These are phyloP conservation scores for Cucumis sativus DNA, from an alignment of 306 rosid genomes.

Conservation along the genomic window DNA sequence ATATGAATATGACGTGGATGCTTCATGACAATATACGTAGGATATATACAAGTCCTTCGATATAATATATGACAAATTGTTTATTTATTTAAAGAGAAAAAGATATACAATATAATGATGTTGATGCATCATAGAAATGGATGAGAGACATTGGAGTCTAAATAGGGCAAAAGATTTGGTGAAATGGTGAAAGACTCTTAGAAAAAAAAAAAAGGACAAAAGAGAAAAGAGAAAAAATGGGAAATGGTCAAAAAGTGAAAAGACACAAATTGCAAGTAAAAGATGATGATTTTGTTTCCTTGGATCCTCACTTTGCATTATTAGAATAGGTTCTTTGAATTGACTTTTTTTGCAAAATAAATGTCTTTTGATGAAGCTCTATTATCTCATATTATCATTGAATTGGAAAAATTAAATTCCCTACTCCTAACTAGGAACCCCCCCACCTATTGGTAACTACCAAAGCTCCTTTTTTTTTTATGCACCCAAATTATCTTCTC, in stretches of 20 bases:
- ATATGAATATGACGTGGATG: not conserved
- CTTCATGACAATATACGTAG: not conserved
- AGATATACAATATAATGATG: not conserved
- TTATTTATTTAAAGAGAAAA: not conserved
- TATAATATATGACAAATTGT: too few species aligned
- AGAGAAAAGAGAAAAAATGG: not conserved
- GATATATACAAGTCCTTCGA: not conserved
- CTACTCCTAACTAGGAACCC: not conserved
- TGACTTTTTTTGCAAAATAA: conserved; percentile 13
- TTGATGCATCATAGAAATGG: not conserved
- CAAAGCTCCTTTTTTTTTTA: not conserved
- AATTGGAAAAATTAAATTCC: not conserved
- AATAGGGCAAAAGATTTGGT: not conserved
- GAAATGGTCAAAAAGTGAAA: conserved; percentile 9
- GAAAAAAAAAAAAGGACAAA: not conserved
- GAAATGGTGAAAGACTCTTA: not conserved
- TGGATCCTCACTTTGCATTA: conserved; percentile 30
- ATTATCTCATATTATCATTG: not conserved
- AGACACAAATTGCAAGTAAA: conserved; percentile 12
- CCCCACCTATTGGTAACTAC: not conserved
- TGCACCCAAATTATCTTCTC: not conserved
- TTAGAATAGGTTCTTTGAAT: conserved; percentile 15
- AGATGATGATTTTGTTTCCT: conserved; percentile 39
- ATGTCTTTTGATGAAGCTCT: not conserved
- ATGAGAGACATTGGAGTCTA: not conserved